Evolutionary conservation across 148 eudicot species (phyloP), one percentile per base, ranked within the genome.

Genomic region (Salicornia ramosissima): DNA sequence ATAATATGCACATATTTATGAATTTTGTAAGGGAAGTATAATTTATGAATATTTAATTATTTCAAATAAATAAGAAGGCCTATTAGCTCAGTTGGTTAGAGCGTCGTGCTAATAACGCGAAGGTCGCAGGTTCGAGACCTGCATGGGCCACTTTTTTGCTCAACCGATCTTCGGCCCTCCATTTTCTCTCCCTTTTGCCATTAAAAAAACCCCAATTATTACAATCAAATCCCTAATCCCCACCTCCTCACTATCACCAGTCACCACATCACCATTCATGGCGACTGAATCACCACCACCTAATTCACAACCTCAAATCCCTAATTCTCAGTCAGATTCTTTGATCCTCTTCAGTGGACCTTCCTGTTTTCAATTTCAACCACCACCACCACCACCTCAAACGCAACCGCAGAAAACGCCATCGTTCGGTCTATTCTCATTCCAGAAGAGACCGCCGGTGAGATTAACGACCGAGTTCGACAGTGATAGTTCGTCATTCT

Each of bases 121-220:
- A 87, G 88, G 91, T 89, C 81, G 83, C 89, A 86, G 87, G 89
- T 86, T 89, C 86, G 91, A 89, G 81, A 85, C 89, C 88, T 89
- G 87, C 86, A 87, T 89, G 86, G 91, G 96, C 87, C 91, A 87
- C 2, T 31, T 57, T 21, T 22, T 4, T 9, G 11, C 39, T 15
- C 36, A 4, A 4, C 5, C 21, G 0, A 11, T 22, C 34, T 60
- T 31, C 52, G 14, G 1, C 0, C 0, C 1, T 0, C 31, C 7
- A 4, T n/a, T 16, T 12, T 42, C 39, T 22, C 19, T 9, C 33
- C 55, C 45, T 43, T 68, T 22, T 15, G 13, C 0, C 6, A 42
- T 59, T 19, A 0, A 21, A 2, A 4, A 29, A 11, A 18, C 33
- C 2, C 28, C 21, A 19, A 18, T 19, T 18, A 28, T 36, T 7